phyloP scores from a whole-genome alignment of 495 filamentous ascomycete genomes.

The Aspergillus haitiensis region DNA sequence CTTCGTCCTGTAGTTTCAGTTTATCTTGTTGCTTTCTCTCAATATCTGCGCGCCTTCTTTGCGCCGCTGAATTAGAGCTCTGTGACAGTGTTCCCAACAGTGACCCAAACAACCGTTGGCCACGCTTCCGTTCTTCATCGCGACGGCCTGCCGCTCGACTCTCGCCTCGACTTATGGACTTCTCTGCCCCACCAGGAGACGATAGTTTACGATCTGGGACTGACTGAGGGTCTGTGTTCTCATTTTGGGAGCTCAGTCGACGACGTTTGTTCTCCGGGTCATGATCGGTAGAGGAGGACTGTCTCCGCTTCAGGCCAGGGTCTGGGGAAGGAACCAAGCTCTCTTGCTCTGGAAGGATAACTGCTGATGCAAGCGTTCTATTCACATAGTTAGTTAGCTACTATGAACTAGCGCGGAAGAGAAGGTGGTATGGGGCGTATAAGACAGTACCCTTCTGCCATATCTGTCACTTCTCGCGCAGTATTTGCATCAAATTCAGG shows the following conservation, averaged over 20 bases:
- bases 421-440: not conserved
- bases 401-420: not conserved
- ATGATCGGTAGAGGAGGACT: slow-evolving; percentile 56
- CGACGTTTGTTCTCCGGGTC: slow-evolving; percentile 57
- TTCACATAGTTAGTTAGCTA: not conserved
- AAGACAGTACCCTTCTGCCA: slow-evolving; percentile 35
- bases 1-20: slow-evolving; percentile 69
- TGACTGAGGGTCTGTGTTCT: slow-evolving; percentile 17
- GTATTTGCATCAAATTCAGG: not conserved
- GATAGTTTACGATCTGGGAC: slow-evolving; percentile 20
- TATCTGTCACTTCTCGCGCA: slow-evolving; percentile 3
- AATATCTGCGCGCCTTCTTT: slow-evolving; percentile 81
- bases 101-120: slow-evolving; percentile 85
- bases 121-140: slow-evolving; percentile 81
- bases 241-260: slow-evolving; percentile 42
- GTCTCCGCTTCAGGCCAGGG: slow-evolving; percentile 52
- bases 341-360: slow-evolving; percentile 58
- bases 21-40: slow-evolving; percentile 87
- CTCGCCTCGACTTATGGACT: slow-evolving; percentile 44
- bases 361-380: slow-evolving; percentile 62
- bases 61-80: slow-evolving; percentile 63
- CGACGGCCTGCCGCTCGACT: slow-evolving; percentile 42
- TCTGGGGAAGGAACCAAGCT: slow-evolving; percentile 32
- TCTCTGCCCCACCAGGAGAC: slow-evolving; percentile 21
- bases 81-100: slow-evolving; percentile 86